Evolutionary conservation across 2,329 filamentous ascomycete genomes (phyloP).

Genomic region (Fusarium algeriense): DNA sequence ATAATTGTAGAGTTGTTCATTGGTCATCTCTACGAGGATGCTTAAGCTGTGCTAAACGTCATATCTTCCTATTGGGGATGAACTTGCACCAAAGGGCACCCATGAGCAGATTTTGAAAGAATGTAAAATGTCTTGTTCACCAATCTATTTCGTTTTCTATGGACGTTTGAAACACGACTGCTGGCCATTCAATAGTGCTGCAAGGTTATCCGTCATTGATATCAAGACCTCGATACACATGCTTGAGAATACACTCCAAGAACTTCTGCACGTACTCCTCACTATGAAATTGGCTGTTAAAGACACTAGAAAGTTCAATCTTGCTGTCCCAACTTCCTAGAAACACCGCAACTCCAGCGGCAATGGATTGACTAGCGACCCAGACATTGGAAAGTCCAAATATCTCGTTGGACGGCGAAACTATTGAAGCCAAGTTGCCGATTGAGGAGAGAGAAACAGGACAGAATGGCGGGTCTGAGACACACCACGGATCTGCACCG

Average conservation of each 20-base stretch:
- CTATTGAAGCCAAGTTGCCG: neutral
- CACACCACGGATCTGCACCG: neutral
- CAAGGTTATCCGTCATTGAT: neutral
- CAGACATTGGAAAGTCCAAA: neutral
- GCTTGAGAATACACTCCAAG: neutral
- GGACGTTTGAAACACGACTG: no score
- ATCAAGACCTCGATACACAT: neutral
- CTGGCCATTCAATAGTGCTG: neutral
- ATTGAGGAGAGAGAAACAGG: neutral
- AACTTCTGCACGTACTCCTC: neutral
- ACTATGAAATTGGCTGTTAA: neutral
- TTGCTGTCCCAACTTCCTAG: neutral
- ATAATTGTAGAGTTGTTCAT: neutral
- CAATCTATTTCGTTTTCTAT: neutral
- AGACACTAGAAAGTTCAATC: neutral
- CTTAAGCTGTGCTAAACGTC: neutral
- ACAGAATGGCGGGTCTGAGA: neutral
- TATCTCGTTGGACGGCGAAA: accelerated
- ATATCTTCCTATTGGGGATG: accelerated
- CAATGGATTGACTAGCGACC: neutral
- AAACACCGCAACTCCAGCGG: neutral
- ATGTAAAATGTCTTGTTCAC: no score
- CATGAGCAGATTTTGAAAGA: no score
- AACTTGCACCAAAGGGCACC: neutral
- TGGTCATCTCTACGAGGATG: neutral